Percentiles rank a stretch among this genome's conserved stretches.
Evolutionary conservation across 306 rosid species (phyloP).

Genomic region (Adenanthera pavonina): DNA sequence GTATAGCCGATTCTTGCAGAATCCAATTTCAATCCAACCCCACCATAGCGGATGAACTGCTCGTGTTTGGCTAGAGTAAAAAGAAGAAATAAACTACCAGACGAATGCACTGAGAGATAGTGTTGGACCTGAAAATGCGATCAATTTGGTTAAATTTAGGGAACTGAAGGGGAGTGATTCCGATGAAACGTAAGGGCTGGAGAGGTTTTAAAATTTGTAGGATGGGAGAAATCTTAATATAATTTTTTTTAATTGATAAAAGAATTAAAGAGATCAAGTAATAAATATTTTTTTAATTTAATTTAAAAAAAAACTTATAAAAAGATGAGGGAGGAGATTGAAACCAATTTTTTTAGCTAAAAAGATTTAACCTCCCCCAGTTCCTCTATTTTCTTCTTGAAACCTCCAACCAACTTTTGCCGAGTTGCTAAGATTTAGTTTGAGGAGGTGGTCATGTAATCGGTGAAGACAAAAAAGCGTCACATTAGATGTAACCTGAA

Average conservation of each 20-base stretch:
- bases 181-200: too few species aligned
- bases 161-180: too few species aligned
- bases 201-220: too few species aligned
- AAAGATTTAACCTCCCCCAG: too few species aligned
- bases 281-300: too few species aligned
- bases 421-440: conserved; percentile 45
- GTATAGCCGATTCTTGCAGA: conserved; percentile 28
- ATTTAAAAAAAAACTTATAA: neutral
- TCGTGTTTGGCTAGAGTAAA: neutral
- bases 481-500: conserved; percentile 13
- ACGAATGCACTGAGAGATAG: conserved; percentile 24
- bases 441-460: conserved; percentile 39
- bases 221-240: too few species aligned
- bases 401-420: too few species aligned
- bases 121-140: conserved; percentile 35
- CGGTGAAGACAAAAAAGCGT: conserved; percentile 39
- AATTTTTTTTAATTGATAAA: too few species aligned
- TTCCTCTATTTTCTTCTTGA: too few species aligned
- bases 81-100: conserved; percentile 30
- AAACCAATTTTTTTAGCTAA: too few species aligned
- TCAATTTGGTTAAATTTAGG: conserved; percentile 25
- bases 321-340: too few species aligned
- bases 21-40: conserved; percentile 32
- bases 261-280: too few species aligned
- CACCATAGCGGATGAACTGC: conserved; percentile 28